Percentiles rank a stretch among this genome's conserved stretches.
phyloP scores from a whole-genome alignment of 768 basidiomycete species.

The Russula abietina region DNA sequence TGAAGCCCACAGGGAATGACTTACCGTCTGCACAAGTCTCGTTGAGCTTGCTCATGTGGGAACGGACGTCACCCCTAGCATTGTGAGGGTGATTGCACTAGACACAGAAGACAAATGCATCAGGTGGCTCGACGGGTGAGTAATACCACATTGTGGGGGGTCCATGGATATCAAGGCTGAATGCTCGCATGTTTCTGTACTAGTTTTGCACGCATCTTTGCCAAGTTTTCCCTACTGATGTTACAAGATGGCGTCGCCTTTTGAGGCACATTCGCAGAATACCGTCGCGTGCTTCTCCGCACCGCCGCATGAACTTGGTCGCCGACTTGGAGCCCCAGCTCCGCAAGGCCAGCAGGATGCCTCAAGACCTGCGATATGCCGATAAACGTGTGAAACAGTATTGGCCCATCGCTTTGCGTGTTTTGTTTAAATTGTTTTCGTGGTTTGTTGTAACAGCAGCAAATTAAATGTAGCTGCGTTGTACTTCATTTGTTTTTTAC shows the following conservation, averaged over 20 bases:
- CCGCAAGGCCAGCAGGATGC: too few relatives aligned
- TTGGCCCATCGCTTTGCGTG: too few relatives aligned
- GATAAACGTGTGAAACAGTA: too few relatives aligned
- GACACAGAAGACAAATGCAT: slow-evolving; percentile 46
- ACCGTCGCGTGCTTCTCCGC: slow-evolving; percentile 49
- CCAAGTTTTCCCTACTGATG: slow-evolving; percentile 50
- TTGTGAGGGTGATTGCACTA: slow-evolving; percentile 46
- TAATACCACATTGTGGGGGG: neutral
- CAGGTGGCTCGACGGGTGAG: slow-evolving; percentile 47
- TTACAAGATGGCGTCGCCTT: slow-evolving; percentile 51
- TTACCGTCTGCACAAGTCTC: slow-evolving; percentile 52
- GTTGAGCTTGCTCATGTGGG: slow-evolving; percentile 50
- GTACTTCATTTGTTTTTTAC: too few relatives aligned
- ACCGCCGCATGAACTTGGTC: slow-evolving; percentile 41
- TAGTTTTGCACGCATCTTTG: slow-evolving; percentile 45
- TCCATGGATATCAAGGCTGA: slow-evolving; percentile 2
- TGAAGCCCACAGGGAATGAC: slow-evolving; percentile 43
- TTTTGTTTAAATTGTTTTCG: too few relatives aligned
- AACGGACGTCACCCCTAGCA: slow-evolving; percentile 39
- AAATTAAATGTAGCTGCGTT: too few relatives aligned
- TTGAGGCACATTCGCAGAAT: slow-evolving; percentile 57
- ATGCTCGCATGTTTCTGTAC: neutral
- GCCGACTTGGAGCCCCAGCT: too few relatives aligned
- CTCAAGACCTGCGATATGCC: too few relatives aligned
- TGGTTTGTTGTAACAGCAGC: too few relatives aligned